Base-by-base conservation (phyloP, 192 early-diverging fungal genomes). In the Lunasporangiospora selenospora region DNA sequence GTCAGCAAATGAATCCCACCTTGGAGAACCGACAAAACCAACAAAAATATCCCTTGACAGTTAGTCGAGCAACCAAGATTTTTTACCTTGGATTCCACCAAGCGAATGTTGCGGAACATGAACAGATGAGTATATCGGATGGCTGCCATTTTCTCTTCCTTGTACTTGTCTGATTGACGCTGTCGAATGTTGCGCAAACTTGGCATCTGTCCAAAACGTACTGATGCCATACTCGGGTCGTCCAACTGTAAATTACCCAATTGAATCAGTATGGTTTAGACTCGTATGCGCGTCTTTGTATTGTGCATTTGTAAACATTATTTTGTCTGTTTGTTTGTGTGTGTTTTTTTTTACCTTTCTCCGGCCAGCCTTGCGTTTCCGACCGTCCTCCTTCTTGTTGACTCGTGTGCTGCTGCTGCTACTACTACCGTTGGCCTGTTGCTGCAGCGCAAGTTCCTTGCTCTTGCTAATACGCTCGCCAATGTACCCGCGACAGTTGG, bases 401-500 rank as follows among this genome's bases (percentile, higher is more conserved):
- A 42, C 32, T 26, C 47, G 43, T 44, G 45, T 15, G 30, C 53
- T 18, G 53, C 46, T 3, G 55, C 8, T 30, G 52, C 34, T n/a
- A n/a, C n/a, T n/a, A n/a, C n/a, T n/a, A n/a, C n/a, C n/a, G n/a
- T n/a, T n/a, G n/a, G 4, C 32, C 26, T 4, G 21, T 34, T 16
- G 59, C 4, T 1, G 23, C 29, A 36, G 16, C 44, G 44, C 31
- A 12, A 40, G 16, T 26, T 45, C 62, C 34, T 75, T 65, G 33
- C n/a, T 50, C 30, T 62, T 73, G 29, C 64, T 56, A 10, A 43
- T 38, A 24, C 75, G 67, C 40, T 82, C 77, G 15, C 85, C 85
- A 54, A 88, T 81, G 34, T 67, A 69, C 45, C 92, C 92, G 19
- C 90, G 71, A 58, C 93, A 95, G 7, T 77, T 89, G 36, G 47